Conservation (phyloP, 257 asterid genomes). For the Nicotiana tomentosiformis region DNA sequence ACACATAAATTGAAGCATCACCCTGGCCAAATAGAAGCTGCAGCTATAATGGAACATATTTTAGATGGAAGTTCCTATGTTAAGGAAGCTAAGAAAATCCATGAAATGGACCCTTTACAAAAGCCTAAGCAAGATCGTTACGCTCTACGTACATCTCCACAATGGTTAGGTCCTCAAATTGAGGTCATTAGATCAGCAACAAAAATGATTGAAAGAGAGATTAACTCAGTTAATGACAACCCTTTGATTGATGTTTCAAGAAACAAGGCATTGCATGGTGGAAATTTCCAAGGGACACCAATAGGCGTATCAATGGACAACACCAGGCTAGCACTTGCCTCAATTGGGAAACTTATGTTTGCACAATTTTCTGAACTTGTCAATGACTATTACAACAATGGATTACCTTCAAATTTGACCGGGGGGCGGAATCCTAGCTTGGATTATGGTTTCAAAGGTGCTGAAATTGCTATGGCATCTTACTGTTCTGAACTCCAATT, state of each 20-base stretch:
- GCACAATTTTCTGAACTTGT: slow-evolving; percentile 27
- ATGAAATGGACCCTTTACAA: slow-evolving; percentile 19
- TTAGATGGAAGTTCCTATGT: slow-evolving; percentile 27
- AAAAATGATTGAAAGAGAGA: slow-evolving; percentile 24
- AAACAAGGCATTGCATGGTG: slow-evolving; percentile 27
- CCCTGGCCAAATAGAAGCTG: slow-evolving; percentile 29
- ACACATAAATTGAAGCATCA: slow-evolving; percentile 26
- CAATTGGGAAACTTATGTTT: slow-evolving; percentile 24
- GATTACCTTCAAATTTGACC: slow-evolving; percentile 23
- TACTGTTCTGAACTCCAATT: slow-evolving; percentile 27
- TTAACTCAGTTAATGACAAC: slow-evolving; percentile 27
- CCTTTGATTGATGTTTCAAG: slow-evolving; percentile 29
- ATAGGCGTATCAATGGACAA: slow-evolving; percentile 30
- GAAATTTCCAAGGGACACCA: slow-evolving; percentile 31
- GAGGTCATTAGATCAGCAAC: slow-evolving; percentile 25
- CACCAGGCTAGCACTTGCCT: slow-evolving; percentile 20
- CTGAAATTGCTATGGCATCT: slow-evolving; percentile 26
- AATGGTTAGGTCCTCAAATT: slow-evolving; percentile 29
- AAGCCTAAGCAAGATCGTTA: slow-evolving; percentile 29
- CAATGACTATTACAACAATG: slow-evolving; percentile 29
- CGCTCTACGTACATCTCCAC: slow-evolving; percentile 29
- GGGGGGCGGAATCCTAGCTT: slow-evolving; percentile 22
- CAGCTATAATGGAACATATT: slow-evolving; percentile 31
- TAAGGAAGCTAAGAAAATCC: slow-evolving; percentile 19
- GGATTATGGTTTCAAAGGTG: slow-evolving; percentile 32